Base-by-base conservation (phyloP, 768 basidiomycete species). In the Cyathus striatus region DNA sequence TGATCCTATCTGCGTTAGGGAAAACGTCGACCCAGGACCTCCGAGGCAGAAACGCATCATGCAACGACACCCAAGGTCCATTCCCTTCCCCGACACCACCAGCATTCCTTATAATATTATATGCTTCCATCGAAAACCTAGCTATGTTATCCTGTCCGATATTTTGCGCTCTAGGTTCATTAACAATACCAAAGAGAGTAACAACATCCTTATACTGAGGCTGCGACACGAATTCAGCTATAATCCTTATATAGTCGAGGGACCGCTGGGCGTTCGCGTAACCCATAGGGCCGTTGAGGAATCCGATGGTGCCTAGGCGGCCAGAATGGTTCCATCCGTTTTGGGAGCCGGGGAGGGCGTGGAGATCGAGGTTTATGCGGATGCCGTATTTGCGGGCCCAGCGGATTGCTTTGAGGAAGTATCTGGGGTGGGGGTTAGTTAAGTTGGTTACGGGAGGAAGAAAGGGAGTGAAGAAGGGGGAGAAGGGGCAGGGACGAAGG, bases 321-420 rank as follows among this genome's bases (percentile, higher is more conserved):
- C 94, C 94, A 17, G 90, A 92, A 64, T 98, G 95, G 60, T 97
- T 97, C 90, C 90, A 96, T 4, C 91, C 92, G 58, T 95, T 97
- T 66, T 94, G 90, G 46, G 82, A 83, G 16, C 88, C 88, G 32
- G 86, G 85, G 12, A 89, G 63, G 22, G 81, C 68, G 51, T 88
- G 85, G 10, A 93, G 63, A 62, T 99, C 95, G 24, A 98, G 75
- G 57, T 94, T 90, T 55, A 99, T 90, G 39, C 95, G 82, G 40
- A 98, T 51, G 6, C 95, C 95, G 59, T 99, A 99, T 65, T 99
- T 99, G 45, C 95, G 79, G 6, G 90, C 90, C 95, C 95, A 99
- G 46, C 79, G 69, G 47, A 97, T 78, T 6, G 91, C 90, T 64
- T 95, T 92, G 40, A 96, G 69, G 69, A 95, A 90, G 65, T 97